Percentiles rank a stretch among this genome's conserved stretches.
Conservation (phyloP, 176 grass and related monocot species). For the Cenchrus fungigraminus region DNA sequence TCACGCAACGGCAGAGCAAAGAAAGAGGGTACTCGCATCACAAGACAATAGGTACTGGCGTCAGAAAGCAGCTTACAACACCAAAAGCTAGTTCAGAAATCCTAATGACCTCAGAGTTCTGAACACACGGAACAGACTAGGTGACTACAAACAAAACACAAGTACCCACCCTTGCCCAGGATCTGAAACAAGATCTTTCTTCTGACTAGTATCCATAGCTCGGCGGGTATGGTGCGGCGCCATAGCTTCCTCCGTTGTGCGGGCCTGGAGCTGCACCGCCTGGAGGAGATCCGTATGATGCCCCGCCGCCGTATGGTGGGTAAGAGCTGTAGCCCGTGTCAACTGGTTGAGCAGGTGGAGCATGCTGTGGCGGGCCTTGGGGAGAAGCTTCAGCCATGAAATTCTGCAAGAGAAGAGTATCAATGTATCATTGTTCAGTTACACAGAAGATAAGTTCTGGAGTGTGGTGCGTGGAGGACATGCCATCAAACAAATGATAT, state of each 20-base stretch:
- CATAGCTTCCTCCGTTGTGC: constrained; percentile 65
- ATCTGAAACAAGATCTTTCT: not conserved
- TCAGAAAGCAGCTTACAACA: constrained; percentile 45
- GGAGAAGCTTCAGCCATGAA: constrained; percentile 90
- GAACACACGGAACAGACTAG: constrained; percentile 30
- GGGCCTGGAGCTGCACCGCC: constrained; percentile 19
- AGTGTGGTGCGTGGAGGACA: not conserved
- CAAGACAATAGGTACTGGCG: not conserved
- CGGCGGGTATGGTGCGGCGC: constrained; percentile 57
- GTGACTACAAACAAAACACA: constrained; percentile 21
- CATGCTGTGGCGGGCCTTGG: constrained; percentile 46
- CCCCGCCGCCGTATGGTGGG: constrained; percentile 63
- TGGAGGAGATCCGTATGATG: constrained; percentile 59
- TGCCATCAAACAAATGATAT: not conserved
- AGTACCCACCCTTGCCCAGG: not conserved
- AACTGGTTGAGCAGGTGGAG: constrained; percentile 39
- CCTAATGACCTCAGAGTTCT: constrained; percentile 23
- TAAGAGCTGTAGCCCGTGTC: constrained; percentile 74
- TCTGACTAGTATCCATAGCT: constrained; percentile 69
- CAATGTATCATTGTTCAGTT: not conserved
- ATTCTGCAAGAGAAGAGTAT: constrained; percentile 62
- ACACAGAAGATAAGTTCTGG: not conserved
- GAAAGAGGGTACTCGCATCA: not conserved
- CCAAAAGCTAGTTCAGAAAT: constrained; percentile 19
- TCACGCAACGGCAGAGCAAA: constrained; percentile 7